Conservation (phyloP, 2,329 filamentous ascomycete species). For the Phaeosphaeriaceae sp. region DNA sequence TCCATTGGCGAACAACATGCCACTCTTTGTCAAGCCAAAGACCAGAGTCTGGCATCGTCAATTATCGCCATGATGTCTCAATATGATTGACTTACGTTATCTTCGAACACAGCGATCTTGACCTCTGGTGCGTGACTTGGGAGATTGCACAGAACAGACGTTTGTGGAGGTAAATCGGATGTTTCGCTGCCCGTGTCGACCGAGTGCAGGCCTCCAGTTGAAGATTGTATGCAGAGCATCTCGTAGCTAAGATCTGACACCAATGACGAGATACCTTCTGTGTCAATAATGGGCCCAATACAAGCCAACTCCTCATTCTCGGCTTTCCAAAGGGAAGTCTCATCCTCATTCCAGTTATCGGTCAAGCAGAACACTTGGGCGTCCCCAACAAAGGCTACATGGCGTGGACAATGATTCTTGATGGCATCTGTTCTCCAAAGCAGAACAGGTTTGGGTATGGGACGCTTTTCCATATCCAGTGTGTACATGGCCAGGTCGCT, state of each 20-base stretch:
- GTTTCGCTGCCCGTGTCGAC: constrained; percentile 15
- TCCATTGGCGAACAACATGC: constrained; percentile 80
- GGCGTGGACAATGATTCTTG: constrained; percentile 45
- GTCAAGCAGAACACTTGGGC: constrained; percentile 46
- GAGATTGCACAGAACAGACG: constrained; percentile 27
- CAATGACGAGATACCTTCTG: constrained; percentile 32
- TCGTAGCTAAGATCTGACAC: constrained; percentile 29
- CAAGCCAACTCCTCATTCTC: constrained; percentile 26
- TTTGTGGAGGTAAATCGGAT: constrained; percentile 23
- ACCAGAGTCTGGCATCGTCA: constrained; percentile 52
- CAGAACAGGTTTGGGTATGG: constrained; percentile 54
- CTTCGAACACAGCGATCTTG: constrained; percentile 29
- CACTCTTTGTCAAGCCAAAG: constrained; percentile 76
- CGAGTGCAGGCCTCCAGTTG: constrained; percentile 31
- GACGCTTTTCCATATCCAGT: constrained; percentile 70
- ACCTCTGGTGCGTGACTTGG: constrained; percentile 38
- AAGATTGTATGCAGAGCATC: constrained; percentile 31
- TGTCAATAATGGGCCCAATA: constrained; percentile 32
- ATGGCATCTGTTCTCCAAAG: constrained; percentile 43
- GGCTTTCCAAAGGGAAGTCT: constrained; percentile 37
- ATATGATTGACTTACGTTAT: constrained; percentile 36
- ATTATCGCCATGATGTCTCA: constrained; percentile 15
- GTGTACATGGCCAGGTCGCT: constrained; percentile 72
- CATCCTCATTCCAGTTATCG: constrained; percentile 42
- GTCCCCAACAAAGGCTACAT: constrained; percentile 57